These are phyloP conservation scores for Eimeria necatrix DNA, from an alignment of 169 alveolate genomes.

Conservation along the genomic window DNA sequence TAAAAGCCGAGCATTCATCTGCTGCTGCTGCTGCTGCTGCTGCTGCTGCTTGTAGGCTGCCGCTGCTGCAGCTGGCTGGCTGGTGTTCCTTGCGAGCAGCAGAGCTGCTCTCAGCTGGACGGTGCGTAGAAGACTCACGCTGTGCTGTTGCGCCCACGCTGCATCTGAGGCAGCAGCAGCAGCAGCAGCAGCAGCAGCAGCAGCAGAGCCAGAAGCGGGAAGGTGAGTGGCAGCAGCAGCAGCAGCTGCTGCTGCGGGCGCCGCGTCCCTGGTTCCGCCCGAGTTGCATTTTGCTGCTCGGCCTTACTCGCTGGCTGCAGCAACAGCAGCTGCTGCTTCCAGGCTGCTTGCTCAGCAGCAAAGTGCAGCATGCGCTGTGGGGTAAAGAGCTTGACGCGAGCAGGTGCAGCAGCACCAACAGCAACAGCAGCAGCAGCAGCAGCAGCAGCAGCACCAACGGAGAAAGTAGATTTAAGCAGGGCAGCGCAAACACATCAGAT, in stretches of 20 bases:
- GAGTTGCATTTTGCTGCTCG: conserved; percentile 57
- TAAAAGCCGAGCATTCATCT: background rate
- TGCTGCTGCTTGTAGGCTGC: conserved; percentile 18
- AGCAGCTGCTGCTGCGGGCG: background rate
- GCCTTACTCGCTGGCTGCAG: conserved; percentile 43
- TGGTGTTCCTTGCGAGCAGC: conserved; percentile 45
- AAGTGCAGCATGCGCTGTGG: conserved; percentile 25
- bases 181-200: conserved; percentile 40
- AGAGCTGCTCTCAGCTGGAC: background rate
- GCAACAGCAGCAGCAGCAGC: conserved; percentile 8
- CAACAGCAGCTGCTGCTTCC: conserved; percentile 74
- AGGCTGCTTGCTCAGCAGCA: background rate
- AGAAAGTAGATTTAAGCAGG: background rate
- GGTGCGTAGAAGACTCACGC: background rate
- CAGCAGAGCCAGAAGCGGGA: background rate
- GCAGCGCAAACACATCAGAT: conserved; percentile 2
- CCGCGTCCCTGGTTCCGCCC: conserved; percentile 51
- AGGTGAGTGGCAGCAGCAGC: background rate
- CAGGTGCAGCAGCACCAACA: conserved; percentile 6
- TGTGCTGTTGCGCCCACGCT: background rate
- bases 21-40: conserved; percentile 46
- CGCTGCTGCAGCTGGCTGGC: conserved; percentile 36
- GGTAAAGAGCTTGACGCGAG: background rate
- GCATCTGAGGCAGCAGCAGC: background rate
- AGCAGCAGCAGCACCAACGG: background rate